Percentiles rank a stretch among this genome's conserved stretches.
These are phyloP conservation scores for Chaetomiaceae sp. DNA, from an alignment of 2,329 filamentous ascomycete species.

Conservation along the genomic window DNA sequence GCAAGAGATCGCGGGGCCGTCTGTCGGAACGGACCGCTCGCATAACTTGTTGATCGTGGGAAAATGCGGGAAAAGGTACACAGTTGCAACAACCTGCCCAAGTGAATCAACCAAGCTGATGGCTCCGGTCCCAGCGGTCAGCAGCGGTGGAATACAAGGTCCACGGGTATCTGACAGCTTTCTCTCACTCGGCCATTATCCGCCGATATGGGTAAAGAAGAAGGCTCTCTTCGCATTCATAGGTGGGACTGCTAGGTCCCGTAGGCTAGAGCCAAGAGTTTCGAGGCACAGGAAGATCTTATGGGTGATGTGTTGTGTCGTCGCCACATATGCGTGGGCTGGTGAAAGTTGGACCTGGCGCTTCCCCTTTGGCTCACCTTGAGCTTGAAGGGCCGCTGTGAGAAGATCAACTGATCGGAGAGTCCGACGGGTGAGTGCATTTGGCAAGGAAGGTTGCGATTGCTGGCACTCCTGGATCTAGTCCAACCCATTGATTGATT, in stretches of 20 bases:
- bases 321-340: too few relatives aligned
- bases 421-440: slow-evolving; percentile 24
- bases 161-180: too few relatives aligned
- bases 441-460: slow-evolving; percentile 15
- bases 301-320: too few relatives aligned
- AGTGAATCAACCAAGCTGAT: not conserved
- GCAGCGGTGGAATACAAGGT: not conserved
- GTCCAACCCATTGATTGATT: slow-evolving; percentile 15
- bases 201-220: too few relatives aligned
- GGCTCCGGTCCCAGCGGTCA: not conserved
- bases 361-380: slow-evolving; percentile 16
- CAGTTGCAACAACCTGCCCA: too few relatives aligned
- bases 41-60: slow-evolving; percentile 18
- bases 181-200: too few relatives aligned
- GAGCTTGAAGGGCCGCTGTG: slow-evolving; percentile 9
- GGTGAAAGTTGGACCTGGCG: too few relatives aligned
- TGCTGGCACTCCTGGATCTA: slow-evolving; percentile 19
- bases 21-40: not conserved
- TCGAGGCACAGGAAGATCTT: too few relatives aligned
- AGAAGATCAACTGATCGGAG: slow-evolving; percentile 20
- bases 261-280: too few relatives aligned
- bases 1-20: not conserved
- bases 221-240: too few relatives aligned
- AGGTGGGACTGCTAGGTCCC: too few relatives aligned
- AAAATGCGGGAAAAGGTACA: slow-evolving; percentile 26